These are phyloP conservation scores for Leishmania arabica DNA, from an alignment of 208 protist genomes.

Conservation along the genomic window DNA sequence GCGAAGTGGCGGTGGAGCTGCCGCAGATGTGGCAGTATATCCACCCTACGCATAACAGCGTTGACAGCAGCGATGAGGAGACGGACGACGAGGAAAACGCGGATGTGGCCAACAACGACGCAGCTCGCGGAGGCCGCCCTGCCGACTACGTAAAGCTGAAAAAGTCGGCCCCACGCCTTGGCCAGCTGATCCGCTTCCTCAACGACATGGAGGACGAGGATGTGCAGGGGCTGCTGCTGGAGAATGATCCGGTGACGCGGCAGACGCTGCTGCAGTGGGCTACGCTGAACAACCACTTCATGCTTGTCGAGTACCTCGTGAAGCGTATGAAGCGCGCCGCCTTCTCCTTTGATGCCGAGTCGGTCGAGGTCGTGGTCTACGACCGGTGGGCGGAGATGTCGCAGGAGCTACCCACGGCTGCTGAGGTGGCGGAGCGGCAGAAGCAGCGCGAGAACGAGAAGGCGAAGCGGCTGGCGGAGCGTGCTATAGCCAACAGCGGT, in stretches of 20 bases:
- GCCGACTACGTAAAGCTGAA: slow-evolving; percentile 69
- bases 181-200: slow-evolving; percentile 74
- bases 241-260: slow-evolving; percentile 83
- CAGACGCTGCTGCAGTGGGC: slow-evolving; percentile 90
- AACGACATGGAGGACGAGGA: slow-evolving; percentile 89
- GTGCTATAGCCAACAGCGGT: slow-evolving; percentile 24
- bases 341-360: slow-evolving; percentile 80
- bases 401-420: slow-evolving; percentile 70
- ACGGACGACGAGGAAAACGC: slow-evolving; percentile 48
- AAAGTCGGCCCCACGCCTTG: slow-evolving; percentile 64
- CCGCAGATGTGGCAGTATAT: slow-evolving; percentile 83
- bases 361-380: slow-evolving; percentile 75
- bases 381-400: slow-evolving; percentile 87
- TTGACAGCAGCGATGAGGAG: slow-evolving; percentile 41
- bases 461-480: slow-evolving; percentile 58
- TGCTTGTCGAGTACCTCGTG: slow-evolving; percentile 88
- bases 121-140: slow-evolving; percentile 23
- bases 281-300: slow-evolving; percentile 78
- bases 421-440: slow-evolving; percentile 77
- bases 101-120: slow-evolving; percentile 14
- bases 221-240: slow-evolving; percentile 62
- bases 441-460: slow-evolving; percentile 66
- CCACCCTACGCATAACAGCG: slow-evolving; percentile 55
- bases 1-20: slow-evolving; percentile 55
- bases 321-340: slow-evolving; percentile 74